Percentiles rank a stretch among this genome's conserved stretches.
These are phyloP conservation scores for Cantharellus cinnabarinus DNA, from an alignment of 768 basidiomycete species.

Conservation along the genomic window DNA sequence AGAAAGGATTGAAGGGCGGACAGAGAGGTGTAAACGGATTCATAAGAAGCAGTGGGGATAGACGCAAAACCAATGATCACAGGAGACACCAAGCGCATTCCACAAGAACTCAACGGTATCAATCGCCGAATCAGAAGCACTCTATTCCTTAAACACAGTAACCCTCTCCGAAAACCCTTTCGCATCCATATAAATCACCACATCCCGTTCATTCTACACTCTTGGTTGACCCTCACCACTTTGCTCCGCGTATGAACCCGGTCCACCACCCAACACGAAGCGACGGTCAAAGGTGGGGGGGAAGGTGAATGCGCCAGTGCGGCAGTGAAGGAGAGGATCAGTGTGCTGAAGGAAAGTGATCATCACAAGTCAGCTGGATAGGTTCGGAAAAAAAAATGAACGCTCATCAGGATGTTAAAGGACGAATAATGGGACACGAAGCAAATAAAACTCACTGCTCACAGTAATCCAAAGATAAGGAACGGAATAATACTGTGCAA, in stretches of 20 bases:
- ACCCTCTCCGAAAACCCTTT: conserved; percentile 51
- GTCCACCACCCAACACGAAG: conserved; percentile 51
- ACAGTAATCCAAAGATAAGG: conserved; percentile 80
- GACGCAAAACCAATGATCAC: no score
- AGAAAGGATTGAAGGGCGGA: no score
- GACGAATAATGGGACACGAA: not conserved
- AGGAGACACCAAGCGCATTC: not conserved
- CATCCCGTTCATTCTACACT: conserved; percentile 80
- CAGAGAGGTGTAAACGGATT: no score
- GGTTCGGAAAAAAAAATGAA: not conserved
- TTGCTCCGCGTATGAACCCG: conserved; percentile 52
- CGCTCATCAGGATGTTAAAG: conserved; percentile 4
- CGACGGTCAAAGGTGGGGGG: conserved; percentile 71
- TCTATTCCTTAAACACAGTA: conserved; percentile 40
- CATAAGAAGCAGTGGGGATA: no score
- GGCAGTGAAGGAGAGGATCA: conserved; percentile 85
- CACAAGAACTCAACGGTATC: conserved; percentile 15
- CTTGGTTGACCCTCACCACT: conserved; percentile 51
- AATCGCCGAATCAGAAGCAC: conserved; percentile 36
- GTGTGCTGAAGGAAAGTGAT: conserved; percentile 99
- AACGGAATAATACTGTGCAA: conserved; percentile 48
- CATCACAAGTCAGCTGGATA: conserved; percentile 62
- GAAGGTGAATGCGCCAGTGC: conserved; percentile 87
- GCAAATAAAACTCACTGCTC: conserved; percentile 25
- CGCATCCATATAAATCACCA: conserved; percentile 83